A percentile compares a stretch with the other conserved stretches of the same genome.
phyloP scores from a whole-genome alignment of 768 basidiomycete genomes.

The Lactarius vividus region DNA sequence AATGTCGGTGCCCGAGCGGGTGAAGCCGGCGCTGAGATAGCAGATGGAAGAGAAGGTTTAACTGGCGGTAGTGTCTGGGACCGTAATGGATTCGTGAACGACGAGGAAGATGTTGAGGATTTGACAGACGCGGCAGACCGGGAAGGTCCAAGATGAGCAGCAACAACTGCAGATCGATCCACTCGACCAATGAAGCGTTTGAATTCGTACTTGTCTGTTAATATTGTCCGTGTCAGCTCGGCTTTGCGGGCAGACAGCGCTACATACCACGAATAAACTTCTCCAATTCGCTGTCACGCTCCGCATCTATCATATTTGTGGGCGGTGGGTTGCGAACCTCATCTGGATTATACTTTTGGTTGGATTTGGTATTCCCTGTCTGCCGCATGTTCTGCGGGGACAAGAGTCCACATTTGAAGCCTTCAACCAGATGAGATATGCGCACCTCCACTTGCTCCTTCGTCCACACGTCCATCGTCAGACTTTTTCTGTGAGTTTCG shows the following conservation, averaged over 20 bases:
- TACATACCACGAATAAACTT: slow-evolving; percentile 80
- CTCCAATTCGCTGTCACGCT: slow-evolving; percentile 88
- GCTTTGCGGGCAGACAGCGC: neutral
- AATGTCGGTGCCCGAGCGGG: slow-evolving; percentile 2
- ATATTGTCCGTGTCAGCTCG: neutral
- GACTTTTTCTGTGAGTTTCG: slow-evolving; percentile 63
- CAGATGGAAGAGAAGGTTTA: slow-evolving; percentile 20
- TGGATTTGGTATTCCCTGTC: slow-evolving; percentile 80
- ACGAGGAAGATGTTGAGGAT: slow-evolving; percentile 15
- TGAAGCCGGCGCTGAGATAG: slow-evolving; percentile 8
- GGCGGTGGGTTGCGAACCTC: slow-evolving; percentile 81
- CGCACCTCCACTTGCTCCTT: slow-evolving; percentile 86
- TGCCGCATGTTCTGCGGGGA: slow-evolving; percentile 65
- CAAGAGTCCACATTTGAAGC: slow-evolving; percentile 23
- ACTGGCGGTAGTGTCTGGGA: slow-evolving; percentile 29
- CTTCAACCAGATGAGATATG: slow-evolving; percentile 21
- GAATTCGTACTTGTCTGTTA: slow-evolving; percentile 74
- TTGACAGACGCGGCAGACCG: slow-evolving; percentile 30
- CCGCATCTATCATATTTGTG: slow-evolving; percentile 69
- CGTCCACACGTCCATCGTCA: slow-evolving; percentile 84
- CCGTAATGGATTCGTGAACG: slow-evolving; percentile 14
- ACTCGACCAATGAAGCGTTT: slow-evolving; percentile 55
- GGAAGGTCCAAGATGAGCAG: slow-evolving; percentile 34
- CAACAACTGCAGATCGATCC: slow-evolving; percentile 30
- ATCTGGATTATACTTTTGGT: slow-evolving; percentile 78